Percentiles rank a stretch among this genome's conserved stretches.
Conservation (phyloP, 2,329 filamentous ascomycete genomes). For the Ilyonectria robusta region DNA sequence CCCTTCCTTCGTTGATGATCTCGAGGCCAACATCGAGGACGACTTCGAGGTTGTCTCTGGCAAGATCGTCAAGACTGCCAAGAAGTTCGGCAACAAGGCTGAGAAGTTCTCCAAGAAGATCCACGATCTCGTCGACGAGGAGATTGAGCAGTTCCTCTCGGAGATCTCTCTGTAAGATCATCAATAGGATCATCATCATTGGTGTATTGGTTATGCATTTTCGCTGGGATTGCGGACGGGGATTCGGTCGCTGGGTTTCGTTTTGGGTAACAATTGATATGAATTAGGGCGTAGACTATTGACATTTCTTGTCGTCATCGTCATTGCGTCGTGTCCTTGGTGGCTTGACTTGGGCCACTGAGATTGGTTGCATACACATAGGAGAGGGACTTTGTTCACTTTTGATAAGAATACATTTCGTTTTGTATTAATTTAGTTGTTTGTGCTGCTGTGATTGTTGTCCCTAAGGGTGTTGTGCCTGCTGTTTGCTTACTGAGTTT, state of each 20-base stretch:
- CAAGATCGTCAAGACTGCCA: conserved; percentile 68
- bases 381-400: conserved; percentile 5
- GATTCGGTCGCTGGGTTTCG: conserved; percentile 39
- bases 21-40: conserved; percentile 72
- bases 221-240: conserved; percentile 44
- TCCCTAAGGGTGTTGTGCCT: background rate
- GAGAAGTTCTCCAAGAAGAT: conserved; percentile 76
- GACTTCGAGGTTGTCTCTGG: conserved; percentile 72
- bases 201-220: conserved; percentile 46
- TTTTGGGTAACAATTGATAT: conserved; percentile 50
- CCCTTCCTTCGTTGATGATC: conserved; percentile 66
- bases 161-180: conserved; percentile 60
- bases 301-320: conserved; percentile 37
- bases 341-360: conserved; percentile 31
- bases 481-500: background rate
- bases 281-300: conserved; percentile 36
- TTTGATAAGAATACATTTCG: conserved; percentile 29
- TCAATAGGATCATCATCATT: conserved; percentile 39
- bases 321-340: conserved; percentile 28
- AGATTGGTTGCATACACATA: conserved; percentile 28
- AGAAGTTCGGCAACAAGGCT: conserved; percentile 68
- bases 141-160: conserved; percentile 72
- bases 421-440: conserved; percentile 11
- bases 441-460: background rate
- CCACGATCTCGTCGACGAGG: conserved; percentile 72